Evolutionary conservation across 352 stramenopile genomes (phyloP).

Genomic region (Globisporangium canariense): DNA sequence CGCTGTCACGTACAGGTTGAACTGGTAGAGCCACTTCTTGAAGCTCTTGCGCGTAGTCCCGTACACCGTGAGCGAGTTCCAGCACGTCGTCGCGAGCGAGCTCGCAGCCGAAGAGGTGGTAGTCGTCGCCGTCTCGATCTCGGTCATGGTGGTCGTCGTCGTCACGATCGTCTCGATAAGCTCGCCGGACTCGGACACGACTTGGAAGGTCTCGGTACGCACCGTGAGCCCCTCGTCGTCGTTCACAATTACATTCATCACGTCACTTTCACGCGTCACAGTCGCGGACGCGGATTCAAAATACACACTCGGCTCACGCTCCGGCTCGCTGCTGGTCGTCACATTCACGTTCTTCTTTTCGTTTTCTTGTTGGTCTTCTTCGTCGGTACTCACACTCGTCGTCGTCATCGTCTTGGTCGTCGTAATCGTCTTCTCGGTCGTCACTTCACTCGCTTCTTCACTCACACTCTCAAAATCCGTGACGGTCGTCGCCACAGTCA

Average conservation of each 20-base stretch:
- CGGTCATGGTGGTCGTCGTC: constrained; percentile 8
- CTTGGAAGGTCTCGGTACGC: background rate
- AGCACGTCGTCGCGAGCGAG: background rate
- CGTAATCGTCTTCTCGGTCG: constrained; percentile 23
- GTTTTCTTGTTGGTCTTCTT: constrained; percentile 3
- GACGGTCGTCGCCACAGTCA: constrained; percentile 13
- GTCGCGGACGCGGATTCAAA: constrained; percentile 4
- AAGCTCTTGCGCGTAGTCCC: constrained; percentile 26
- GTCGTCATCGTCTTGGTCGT: constrained; percentile 29
- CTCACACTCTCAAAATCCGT: constrained; percentile 21
- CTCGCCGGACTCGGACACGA: constrained; percentile 13
- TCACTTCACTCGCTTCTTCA: constrained; percentile 14
- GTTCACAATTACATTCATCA: constrained; percentile 12
- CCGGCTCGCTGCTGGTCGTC: constrained; percentile 7
- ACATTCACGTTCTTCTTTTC: background rate
- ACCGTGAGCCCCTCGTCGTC: background rate
- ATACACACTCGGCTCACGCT: constrained; percentile 14
- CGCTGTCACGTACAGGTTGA: constrained; percentile 28
- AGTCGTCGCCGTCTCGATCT: no score
- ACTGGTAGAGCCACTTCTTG: constrained; percentile 31
- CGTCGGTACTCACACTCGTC: constrained; percentile 26
- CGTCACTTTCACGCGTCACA: constrained; percentile 1
- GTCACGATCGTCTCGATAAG: constrained; percentile 28
- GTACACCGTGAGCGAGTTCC: constrained; percentile 2
- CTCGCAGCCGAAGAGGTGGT: no score